phyloP scores from a whole-genome alignment of 345 rosid species.

The Camelina sativa region DNA sequence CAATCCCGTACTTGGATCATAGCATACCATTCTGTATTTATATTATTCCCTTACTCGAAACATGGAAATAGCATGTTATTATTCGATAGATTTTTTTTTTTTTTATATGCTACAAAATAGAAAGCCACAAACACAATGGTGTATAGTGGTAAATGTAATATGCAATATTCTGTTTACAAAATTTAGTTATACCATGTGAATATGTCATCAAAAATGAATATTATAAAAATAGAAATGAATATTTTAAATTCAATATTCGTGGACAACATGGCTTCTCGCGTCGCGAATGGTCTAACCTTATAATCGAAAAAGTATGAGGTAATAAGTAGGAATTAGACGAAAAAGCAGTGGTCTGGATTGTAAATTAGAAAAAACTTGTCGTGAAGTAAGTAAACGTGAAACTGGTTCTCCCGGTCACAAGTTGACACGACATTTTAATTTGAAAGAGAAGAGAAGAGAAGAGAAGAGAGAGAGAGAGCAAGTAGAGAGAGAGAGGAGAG shows the following conservation, averaged over 20 bases:
- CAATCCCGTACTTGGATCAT: not conserved
- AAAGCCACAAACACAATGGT: not conserved
- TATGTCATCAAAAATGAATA: too few species aligned
- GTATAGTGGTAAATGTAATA: not conserved
- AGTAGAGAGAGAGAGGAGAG: constrained; percentile 15
- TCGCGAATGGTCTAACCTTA: not conserved
- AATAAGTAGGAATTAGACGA: not conserved
- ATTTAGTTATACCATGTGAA: too few species aligned
- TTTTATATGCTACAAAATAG: not conserved
- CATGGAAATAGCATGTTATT: not conserved
- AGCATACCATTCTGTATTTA: not conserved
- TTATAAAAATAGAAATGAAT: too few species aligned
- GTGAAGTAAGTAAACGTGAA: constrained; percentile 28
- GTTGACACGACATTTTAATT: constrained; percentile 37
- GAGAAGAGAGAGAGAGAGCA: constrained; percentile 10
- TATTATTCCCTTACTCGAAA: not conserved
- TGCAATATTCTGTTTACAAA: not conserved
- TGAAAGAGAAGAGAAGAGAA: constrained; percentile 14
- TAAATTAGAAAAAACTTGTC: constrained; percentile 17
- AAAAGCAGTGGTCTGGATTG: constrained; percentile 19
- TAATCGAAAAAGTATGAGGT: not conserved
- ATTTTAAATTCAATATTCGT: not conserved
- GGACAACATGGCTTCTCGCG: constrained; percentile 16
- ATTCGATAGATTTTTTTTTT: too few species aligned
- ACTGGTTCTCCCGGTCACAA: constrained; percentile 43